phyloP scores from a whole-genome alignment of 805 yeast genomes.

The Debaryomyces maramus region DNA sequence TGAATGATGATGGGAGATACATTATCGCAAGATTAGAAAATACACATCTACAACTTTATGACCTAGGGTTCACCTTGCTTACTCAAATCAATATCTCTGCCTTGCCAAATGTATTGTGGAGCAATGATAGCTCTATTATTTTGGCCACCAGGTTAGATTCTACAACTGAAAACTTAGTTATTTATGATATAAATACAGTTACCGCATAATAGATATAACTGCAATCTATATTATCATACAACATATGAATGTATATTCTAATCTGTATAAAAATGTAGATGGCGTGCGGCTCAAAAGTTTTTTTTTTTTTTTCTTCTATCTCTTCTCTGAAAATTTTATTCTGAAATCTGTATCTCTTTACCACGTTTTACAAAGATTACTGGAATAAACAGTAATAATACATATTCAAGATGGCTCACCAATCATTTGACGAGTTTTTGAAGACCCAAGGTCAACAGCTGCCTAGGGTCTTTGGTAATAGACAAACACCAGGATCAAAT shows the following conservation, averaged over 20 bases:
- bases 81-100: not conserved
- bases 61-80: not conserved
- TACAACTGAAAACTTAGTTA: not conserved
- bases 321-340: conserved; percentile 1
- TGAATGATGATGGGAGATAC: not conserved
- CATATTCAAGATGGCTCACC: conserved; percentile 22
- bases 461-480: conserved; percentile 34
- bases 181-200: not conserved
- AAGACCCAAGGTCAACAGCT: conserved; percentile 40
- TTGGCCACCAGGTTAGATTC: not conserved
- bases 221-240: too few relatives aligned
- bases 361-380: too few relatives aligned
- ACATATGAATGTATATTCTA: too few relatives aligned
- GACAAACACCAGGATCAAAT: conserved; percentile 11
- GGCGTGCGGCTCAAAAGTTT: not conserved
- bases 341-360: not conserved
- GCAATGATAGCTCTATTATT: not conserved
- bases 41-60: not conserved
- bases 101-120: not conserved
- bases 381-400: too few relatives aligned
- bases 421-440: conserved; percentile 54
- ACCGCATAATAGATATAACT: not conserved
- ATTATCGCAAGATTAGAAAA: not conserved
- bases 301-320: not conserved
- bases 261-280: too few relatives aligned